A percentile compares a stretch with the other conserved stretches of the same genome.
These are phyloP conservation scores for Lyophyllum atratum DNA, from an alignment of 768 basidiomycete genomes.

Conservation along the genomic window DNA sequence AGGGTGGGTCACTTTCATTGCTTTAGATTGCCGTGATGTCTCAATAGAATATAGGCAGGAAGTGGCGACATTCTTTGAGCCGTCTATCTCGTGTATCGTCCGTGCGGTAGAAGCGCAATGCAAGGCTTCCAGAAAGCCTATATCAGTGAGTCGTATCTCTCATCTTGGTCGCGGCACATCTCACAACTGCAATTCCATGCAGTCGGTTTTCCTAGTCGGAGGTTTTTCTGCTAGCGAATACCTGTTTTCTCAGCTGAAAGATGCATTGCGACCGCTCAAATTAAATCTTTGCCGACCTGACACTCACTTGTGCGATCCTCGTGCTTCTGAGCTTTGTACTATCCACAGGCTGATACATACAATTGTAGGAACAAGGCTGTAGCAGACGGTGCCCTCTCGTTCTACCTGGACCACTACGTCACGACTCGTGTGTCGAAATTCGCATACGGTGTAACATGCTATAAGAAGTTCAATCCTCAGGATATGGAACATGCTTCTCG, in stretches of 20 bases:
- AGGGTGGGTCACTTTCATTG: slow-evolving; percentile 17
- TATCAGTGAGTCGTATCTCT: slow-evolving; percentile 16
- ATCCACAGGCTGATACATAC: background rate
- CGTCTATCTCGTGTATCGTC: slow-evolving; percentile 20
- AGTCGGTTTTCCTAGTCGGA: slow-evolving; percentile 55
- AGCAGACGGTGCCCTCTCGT: slow-evolving; percentile 31
- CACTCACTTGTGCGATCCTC: slow-evolving; percentile 47
- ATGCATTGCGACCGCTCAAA: slow-evolving; percentile 35
- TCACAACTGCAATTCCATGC: background rate
- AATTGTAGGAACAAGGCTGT: slow-evolving; percentile 31
- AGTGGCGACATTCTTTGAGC: slow-evolving; percentile 22
- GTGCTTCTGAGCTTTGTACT: background rate
- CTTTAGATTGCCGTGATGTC: background rate
- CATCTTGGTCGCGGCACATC: background rate
- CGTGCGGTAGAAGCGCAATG: slow-evolving; percentile 8
- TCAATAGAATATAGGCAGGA: slow-evolving; percentile 10
- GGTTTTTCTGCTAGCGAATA: slow-evolving; percentile 62
- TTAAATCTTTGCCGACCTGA: slow-evolving; percentile 51
- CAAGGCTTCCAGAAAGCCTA: slow-evolving; percentile 4
- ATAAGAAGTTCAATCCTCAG: slow-evolving; percentile 14
- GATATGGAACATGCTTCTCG: slow-evolving; percentile 21
- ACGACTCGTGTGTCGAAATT: slow-evolving; percentile 25
- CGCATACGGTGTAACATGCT: slow-evolving; percentile 25
- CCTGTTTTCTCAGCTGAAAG: slow-evolving; percentile 46
- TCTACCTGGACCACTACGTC: slow-evolving; percentile 28